Evolutionary conservation across 305 asterid species (phyloP).

Genomic region (Solanum chacoense): DNA sequence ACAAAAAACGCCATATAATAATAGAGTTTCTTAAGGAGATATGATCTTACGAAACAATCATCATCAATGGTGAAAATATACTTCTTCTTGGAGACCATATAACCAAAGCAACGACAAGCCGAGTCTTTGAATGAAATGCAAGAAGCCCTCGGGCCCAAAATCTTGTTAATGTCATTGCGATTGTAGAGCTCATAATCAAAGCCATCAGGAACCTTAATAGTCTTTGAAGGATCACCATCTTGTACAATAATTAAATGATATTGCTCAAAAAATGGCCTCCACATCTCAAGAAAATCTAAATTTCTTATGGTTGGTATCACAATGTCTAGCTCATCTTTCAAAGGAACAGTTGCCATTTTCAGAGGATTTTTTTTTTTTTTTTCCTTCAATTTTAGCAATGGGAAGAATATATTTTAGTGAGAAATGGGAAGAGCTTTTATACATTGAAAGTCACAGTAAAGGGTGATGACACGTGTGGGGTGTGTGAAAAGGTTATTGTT

Average conservation of each 20-base stretch:
- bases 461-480: neutral
- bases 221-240: slow-evolving; percentile 44
- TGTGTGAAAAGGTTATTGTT: neutral
- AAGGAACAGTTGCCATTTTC: slow-evolving; percentile 20
- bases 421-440: neutral
- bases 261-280: slow-evolving; percentile 48
- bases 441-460: neutral
- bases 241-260: slow-evolving; percentile 50
- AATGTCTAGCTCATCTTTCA: slow-evolving; percentile 46
- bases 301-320: slow-evolving; percentile 52
- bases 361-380: neutral
- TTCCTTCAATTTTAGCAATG: neutral
- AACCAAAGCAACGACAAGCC: slow-evolving; percentile 58
- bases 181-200: slow-evolving; percentile 41
- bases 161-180: slow-evolving; percentile 40
- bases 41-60: slow-evolving; percentile 39
- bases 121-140: slow-evolving; percentile 59
- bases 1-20: neutral
- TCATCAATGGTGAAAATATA: slow-evolving; percentile 52
- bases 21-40: neutral
- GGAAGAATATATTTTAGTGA: neutral
- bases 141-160: slow-evolving; percentile 36
- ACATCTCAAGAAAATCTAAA: slow-evolving; percentile 52
- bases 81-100: slow-evolving; percentile 50
- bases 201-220: slow-evolving; percentile 40